Conservation (phyloP, 1,139 yeast species). For the Taphrina flavorubra region DNA sequence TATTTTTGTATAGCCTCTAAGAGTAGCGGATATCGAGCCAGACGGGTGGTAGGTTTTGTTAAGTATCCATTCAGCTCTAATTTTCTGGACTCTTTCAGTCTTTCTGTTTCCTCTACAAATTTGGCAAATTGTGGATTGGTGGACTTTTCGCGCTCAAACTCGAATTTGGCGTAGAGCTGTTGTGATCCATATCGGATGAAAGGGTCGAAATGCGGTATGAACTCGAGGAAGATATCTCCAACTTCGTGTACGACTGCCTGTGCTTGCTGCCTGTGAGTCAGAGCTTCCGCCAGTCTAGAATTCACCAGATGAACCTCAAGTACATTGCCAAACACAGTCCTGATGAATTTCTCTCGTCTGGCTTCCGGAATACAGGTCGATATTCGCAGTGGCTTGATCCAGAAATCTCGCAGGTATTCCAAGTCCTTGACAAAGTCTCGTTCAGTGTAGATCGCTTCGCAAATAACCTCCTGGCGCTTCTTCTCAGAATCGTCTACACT, state of each 20-base stretch:
- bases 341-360: slow-evolving; percentile 86
- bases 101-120: slow-evolving; percentile 88
- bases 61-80: slow-evolving; percentile 91
- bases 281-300: slow-evolving; percentile 82
- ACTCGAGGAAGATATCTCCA: slow-evolving; percentile 86
- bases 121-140: slow-evolving; percentile 88
- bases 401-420: slow-evolving; percentile 90
- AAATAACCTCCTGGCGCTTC: slow-evolving; percentile 92
- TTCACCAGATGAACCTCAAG: slow-evolving; percentile 85
- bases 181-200: slow-evolving; percentile 94
- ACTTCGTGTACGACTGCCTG: slow-evolving; percentile 83
- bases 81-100: slow-evolving; percentile 85
- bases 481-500: slow-evolving; percentile 81
- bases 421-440: slow-evolving; percentile 93
- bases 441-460: slow-evolving; percentile 92
- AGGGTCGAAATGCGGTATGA: slow-evolving; percentile 86
- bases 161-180: slow-evolving; percentile 92
- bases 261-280: slow-evolving; percentile 84
- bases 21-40: slow-evolving; percentile 89
- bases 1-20: slow-evolving; percentile 82
- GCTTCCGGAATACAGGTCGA: slow-evolving; percentile 85
- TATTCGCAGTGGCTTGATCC: slow-evolving; percentile 87
- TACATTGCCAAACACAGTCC: slow-evolving; percentile 90
- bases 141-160: slow-evolving; percentile 91
- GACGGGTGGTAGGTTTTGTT: slow-evolving; percentile 94